phyloP scores from a whole-genome alignment of 345 rosid genomes.

The Corchorus olitorius region DNA sequence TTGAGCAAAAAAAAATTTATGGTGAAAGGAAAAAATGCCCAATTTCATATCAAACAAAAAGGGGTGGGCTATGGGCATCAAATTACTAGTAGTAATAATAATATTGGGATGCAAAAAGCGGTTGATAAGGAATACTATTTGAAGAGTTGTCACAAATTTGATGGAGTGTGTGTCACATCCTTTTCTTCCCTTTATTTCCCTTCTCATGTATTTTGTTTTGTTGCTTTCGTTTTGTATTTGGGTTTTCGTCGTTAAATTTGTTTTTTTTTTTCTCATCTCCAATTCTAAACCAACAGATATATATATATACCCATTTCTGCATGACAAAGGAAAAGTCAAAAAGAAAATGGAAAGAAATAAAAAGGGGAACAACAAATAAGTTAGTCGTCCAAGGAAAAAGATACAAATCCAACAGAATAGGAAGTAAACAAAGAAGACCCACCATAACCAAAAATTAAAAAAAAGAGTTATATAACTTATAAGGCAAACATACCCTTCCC shows the following conservation, averaged over 20 bases:
- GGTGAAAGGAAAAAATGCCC: background rate
- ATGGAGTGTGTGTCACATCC: background rate
- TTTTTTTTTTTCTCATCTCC: background rate
- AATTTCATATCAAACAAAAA: background rate
- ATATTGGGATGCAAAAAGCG: background rate
- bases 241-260: conserved; percentile 14
- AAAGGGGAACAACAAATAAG: conserved; percentile 22
- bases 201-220: background rate
- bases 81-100: background rate
- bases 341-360: conserved; percentile 5
- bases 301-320: background rate
- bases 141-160: background rate
- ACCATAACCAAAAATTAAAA: conserved; percentile 4
- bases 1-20: background rate
- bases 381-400: background rate
- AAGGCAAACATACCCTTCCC: background rate
- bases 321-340: background rate
- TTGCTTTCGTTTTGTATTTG: background rate
- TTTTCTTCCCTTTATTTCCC: background rate
- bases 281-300: background rate
- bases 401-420: background rate
- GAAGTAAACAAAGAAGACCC: conserved; percentile 20
- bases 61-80: background rate
- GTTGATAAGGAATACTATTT: background rate
- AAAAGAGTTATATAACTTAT: no score